Evolutionary conservation across 495 filamentous ascomycete species (phyloP).

Genomic region (Tuber calosporum): DNA sequence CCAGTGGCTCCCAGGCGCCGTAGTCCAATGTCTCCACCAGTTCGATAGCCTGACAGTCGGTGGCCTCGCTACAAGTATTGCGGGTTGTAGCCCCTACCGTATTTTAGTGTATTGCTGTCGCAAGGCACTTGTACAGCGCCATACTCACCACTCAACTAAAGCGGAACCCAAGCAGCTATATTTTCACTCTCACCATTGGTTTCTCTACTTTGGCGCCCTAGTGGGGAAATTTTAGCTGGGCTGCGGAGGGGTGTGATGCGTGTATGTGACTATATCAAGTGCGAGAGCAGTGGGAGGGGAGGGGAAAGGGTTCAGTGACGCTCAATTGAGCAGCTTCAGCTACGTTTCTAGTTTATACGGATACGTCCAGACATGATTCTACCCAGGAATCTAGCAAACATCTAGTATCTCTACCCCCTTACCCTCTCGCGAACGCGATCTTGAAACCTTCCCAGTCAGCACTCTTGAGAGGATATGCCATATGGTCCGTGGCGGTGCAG

Average conservation of each 20-base stretch:
- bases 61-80: background rate
- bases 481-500: conserved; percentile 91
- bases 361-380: background rate
- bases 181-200: background rate
- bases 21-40: too few relatives aligned
- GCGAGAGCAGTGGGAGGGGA: background rate
- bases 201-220: background rate
- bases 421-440: background rate
- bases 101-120: background rate
- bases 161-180: background rate
- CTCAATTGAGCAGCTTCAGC: background rate
- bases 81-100: background rate
- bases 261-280: background rate
- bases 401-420: conserved; percentile 1
- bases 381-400: background rate
- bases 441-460: conserved; percentile 91
- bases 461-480: conserved; percentile 89
- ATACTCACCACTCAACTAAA: background rate
- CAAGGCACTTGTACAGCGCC: background rate
- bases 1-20: too few relatives aligned
- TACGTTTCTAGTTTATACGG: background rate
- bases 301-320: background rate
- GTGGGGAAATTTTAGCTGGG: background rate
- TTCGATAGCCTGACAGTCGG: background rate
- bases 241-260: background rate